Conservation (phyloP, 768 basidiomycete species). For the Leccinum subgranulosum region DNA sequence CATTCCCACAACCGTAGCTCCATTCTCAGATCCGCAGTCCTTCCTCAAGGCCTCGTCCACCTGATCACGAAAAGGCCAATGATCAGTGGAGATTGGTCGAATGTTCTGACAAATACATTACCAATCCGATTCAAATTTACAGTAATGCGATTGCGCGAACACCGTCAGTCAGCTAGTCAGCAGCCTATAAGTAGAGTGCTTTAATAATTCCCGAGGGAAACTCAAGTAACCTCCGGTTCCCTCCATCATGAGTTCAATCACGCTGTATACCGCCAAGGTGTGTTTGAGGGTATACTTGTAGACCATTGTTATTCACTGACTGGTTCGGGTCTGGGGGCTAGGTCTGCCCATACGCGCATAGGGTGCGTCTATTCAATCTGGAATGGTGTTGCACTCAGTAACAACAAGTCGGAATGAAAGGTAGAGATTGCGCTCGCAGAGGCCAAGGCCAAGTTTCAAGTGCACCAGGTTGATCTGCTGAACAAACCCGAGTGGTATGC, state of each 20-base stretch:
- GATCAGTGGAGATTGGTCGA: neutral
- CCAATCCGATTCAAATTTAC: neutral
- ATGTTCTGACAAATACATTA: neutral
- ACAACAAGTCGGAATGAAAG: constrained; percentile 25
- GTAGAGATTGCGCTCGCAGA: constrained; percentile 62
- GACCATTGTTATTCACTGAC: neutral
- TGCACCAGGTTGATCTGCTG: constrained; percentile 55
- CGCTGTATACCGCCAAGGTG: constrained; percentile 49
- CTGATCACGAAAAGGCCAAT: neutral
- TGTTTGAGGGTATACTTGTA: neutral
- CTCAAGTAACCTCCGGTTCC: neutral
- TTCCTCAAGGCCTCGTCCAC: too few relatives aligned
- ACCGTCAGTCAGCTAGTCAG: neutral
- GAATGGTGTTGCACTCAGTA: neutral
- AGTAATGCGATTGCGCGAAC: neutral
- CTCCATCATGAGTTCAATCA: constrained; percentile 29
- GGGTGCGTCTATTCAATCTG: constrained; percentile 33
- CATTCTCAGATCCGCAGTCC: too few relatives aligned
- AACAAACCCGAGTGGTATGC: constrained; percentile 74
- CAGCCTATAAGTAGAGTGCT: constrained; percentile 1
- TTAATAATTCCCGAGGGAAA: neutral
- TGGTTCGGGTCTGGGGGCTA: constrained; percentile 15
- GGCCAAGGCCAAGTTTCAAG: constrained; percentile 44
- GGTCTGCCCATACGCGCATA: constrained; percentile 60
- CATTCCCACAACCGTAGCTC: neutral